Base-by-base conservation (phyloP, 495 filamentous ascomycete genomes). In the Wilcoxina mikolae region DNA sequence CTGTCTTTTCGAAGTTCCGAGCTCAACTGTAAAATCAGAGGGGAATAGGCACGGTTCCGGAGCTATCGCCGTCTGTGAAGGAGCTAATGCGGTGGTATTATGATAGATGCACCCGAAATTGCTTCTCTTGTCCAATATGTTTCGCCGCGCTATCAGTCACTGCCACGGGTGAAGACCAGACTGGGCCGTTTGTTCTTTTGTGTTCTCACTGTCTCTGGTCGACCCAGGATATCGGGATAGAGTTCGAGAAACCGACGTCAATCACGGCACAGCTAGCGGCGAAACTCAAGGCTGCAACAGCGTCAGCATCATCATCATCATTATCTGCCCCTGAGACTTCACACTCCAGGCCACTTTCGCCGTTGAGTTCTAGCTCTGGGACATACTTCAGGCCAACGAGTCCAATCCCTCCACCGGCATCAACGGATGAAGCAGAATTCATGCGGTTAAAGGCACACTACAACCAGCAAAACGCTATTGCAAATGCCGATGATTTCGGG, bases 191-290 rank as follows among this genome's bases (percentile, higher is more conserved):
- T 72, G 79, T 90, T 28, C 72, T 98, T 48, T 75, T 77, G 4
- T 98, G 91, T 68, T 75, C 78, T 26, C 94, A 91, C 70, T 98
- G 91, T 72, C 75, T 81, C 63, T 98, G 91, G 91, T 87, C 77
- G 60, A 85, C 87, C 4, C 74, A 82, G 17, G 90, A 96, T 59
- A 86, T 93, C 46, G 87, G 84, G 17, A 81, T 95, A 67, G 78
- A 84, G 61, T 90, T 98, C 63, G 85, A 90, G 67, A 94, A 87
- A 60, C 78, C 83, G 2, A 87, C 81, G 47, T 80, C 83, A 55
- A 89, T 96, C 58, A 84, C 83, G 56, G 72, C 73, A n/a, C 89
- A 95, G 65, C 74, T 98, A 1, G 67, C 76, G 0, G 78, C 76
- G 65, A 67, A 67, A 73, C 54, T 76, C 71, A 56, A 60, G 56